Conservation (phyloP, 176 grass and related monocot species). For the Cenchrus americanus region DNA sequence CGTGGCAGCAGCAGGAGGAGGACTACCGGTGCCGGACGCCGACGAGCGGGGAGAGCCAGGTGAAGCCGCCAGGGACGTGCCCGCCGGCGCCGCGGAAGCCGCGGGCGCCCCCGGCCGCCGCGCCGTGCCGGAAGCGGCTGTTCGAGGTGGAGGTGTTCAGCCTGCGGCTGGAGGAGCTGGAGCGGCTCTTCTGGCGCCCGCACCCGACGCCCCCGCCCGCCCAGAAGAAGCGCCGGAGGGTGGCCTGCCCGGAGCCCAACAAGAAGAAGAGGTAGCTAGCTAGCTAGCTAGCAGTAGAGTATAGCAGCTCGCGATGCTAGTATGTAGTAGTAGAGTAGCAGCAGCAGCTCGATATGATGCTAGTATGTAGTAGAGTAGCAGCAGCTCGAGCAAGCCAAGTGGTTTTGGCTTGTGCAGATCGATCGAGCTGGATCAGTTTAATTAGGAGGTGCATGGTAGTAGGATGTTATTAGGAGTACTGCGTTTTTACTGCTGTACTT, state of each 20-base stretch:
- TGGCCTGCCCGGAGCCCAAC: slow-evolving; percentile 42
- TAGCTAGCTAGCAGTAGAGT: not conserved
- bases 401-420: slow-evolving; percentile 23
- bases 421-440: not conserved
- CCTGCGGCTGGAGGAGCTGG: slow-evolving; percentile 70
- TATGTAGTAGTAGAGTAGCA: not conserved
- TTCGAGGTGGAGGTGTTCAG: slow-evolving; percentile 78
- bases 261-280: not conserved
- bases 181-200: slow-evolving; percentile 51
- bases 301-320: not conserved
- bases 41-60: slow-evolving; percentile 54
- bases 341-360: not conserved
- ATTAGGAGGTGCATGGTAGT: slow-evolving; percentile 12
- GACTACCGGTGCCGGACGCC: slow-evolving; percentile 65
- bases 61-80: slow-evolving; percentile 50
- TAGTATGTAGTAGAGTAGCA: not conserved
- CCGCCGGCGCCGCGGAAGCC: slow-evolving; percentile 80
- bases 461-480: slow-evolving; percentile 33
- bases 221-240: slow-evolving; percentile 61
- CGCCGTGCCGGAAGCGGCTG: slow-evolving; percentile 73
- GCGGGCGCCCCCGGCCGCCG: slow-evolving; percentile 45
- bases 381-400: slow-evolving; percentile 34
- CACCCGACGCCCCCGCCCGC: not conserved
- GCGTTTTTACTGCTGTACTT: slow-evolving; percentile 61
- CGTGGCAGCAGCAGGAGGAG: slow-evolving; percentile 29